These are phyloP conservation scores for Heliocybe sulcata DNA, from an alignment of 1,284 basidiomycete genomes.

Conservation along the genomic window DNA sequence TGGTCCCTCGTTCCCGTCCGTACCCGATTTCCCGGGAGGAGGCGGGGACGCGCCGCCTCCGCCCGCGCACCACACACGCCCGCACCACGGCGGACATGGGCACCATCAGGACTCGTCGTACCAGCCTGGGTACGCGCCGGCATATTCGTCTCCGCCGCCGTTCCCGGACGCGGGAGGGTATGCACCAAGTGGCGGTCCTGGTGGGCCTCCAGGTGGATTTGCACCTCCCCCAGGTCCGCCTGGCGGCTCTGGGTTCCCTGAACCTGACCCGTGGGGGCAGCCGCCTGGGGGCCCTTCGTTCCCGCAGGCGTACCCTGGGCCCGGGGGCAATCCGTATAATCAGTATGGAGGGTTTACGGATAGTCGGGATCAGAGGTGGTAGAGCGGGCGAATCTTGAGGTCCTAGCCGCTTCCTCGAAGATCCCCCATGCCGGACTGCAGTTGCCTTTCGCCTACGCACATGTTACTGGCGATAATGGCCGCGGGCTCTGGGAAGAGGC, in stretches of 20 bases:
- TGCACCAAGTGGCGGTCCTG: not conserved
- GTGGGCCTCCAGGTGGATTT: conserved; percentile 2
- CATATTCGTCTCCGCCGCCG: not conserved
- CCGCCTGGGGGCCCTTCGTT: not conserved
- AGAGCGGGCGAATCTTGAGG: not conserved
- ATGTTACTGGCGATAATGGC: no score
- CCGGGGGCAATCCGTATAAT: not conserved
- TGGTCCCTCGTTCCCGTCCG: not conserved
- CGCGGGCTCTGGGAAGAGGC: no score
- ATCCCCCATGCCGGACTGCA: no score
- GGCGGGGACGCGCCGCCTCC: not conserved
- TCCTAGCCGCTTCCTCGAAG: no score
- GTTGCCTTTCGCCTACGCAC: no score
- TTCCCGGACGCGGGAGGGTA: not conserved
- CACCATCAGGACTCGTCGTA: not conserved
- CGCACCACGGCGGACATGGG: not conserved
- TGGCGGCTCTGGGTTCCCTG: conserved; percentile 3
- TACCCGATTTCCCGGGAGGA: not conserved
- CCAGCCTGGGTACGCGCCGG: not conserved
- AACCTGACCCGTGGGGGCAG: not conserved
- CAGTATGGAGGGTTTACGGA: not conserved
- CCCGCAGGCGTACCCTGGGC: not conserved
- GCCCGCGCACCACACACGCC: not conserved
- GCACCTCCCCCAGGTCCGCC: conserved; percentile 1
- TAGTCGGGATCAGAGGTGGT: not conserved